A percentile compares a stretch with the other conserved stretches of the same genome.
phyloP scores from a whole-genome alignment of 768 basidiomycete genomes.

The Cystofilobasidium ferigula region DNA sequence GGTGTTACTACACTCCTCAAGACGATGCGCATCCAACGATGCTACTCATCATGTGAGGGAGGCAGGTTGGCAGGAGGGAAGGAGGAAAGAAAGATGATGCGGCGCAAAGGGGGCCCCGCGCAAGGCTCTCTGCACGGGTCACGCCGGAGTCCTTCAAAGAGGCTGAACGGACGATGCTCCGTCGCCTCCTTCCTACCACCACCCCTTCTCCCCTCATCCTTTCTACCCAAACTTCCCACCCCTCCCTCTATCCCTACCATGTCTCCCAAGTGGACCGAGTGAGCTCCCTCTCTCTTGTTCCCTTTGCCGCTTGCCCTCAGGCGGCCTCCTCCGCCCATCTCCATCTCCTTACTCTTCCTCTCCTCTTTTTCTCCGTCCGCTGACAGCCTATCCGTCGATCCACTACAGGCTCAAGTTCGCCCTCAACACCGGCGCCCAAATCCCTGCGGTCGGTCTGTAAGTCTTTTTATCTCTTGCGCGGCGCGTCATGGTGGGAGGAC shows the following conservation, averaged over 20 bases:
- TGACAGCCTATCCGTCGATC: no score
- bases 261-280: neutral
- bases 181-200: no score
- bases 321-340: neutral
- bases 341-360: neutral
- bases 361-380: neutral
- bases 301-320: neutral
- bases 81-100: no score
- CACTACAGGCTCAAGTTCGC: constrained; percentile 38
- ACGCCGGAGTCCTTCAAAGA: no score
- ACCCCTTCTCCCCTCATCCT: neutral
- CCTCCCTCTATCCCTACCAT: neutral
- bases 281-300: neutral
- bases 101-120: no score
- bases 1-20: no score
- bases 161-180: no score
- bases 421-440: constrained; percentile 64
- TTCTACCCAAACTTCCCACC: neutral
- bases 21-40: no score
- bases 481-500: no score
- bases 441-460: constrained; percentile 58
- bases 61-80: no score
- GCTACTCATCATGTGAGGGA: no score
- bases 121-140: no score
- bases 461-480: neutral